Evolutionary conservation across 352 stramenopile genomes (phyloP), one percentile per base, ranked within the genome.

Genomic region (Phytophthora sp.): DNA sequence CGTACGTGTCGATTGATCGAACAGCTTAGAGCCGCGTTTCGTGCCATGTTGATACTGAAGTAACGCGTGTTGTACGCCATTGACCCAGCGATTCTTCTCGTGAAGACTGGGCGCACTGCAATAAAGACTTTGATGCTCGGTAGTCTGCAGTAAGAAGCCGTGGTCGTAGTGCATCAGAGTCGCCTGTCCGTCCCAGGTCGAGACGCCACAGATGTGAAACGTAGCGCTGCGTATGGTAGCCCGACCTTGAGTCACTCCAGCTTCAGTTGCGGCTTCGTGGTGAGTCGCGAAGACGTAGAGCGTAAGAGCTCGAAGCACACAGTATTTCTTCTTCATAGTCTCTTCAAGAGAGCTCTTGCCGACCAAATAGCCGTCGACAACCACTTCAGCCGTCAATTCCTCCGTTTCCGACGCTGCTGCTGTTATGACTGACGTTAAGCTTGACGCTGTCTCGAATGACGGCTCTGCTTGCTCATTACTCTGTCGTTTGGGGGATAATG

Each of bases 131-230:
- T 89, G 83, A 12, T 79, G 67, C n/a, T 73, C 51, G 0, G 51
- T 45, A 1, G 81, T 89, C 39, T 91, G 79, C n/a, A 94, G 61
- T 33, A 88, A 61, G 31, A 94, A 94, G 1, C 78, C 80, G 56
- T 94, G 74, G 16, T 85, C 71, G 68, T 94, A 94, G 47, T 89
- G 80, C 50, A 93, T 66, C 29, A 92, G 44, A 12, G 79, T 57
- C 8, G 76, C 73, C 38, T 88, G 74, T 20, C 84, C 86, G 27
- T 94, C 80, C 82, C 82, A 92, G 7, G 85, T 80, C 0, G 73
- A 84, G 9, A 90, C 72, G 7, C 73, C 66, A 26, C 66, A 79
- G 18, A 84, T 58, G 2, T 76, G 57, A 26, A 82, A 69, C 11
- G 76, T 55, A 1, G 42, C 13, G 45, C 39, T 56, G 20, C n/a